Conservation (phyloP, 345 rosid species). For the Moringa oleifera region DNA sequence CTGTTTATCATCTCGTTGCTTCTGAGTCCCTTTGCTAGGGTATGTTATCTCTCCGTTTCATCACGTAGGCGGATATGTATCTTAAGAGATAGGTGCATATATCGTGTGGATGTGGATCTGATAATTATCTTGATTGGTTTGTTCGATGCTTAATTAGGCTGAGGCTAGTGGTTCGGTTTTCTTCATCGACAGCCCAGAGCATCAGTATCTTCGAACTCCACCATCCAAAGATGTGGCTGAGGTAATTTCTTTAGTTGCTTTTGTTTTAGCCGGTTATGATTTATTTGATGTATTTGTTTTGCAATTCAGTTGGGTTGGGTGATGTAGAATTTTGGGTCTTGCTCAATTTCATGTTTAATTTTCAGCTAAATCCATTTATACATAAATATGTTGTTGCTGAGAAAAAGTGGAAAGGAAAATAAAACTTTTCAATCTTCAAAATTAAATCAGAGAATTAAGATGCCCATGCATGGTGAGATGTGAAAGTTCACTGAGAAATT, state of each 20-base stretch:
- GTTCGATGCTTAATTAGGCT: conserved; percentile 40
- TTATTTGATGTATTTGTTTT: background rate
- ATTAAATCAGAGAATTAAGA: conserved; percentile 1
- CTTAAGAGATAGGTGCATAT: background rate
- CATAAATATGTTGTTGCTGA: background rate
- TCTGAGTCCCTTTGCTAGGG: conserved; percentile 39
- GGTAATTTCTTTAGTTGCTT: conserved; percentile 25
- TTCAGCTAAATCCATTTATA: conserved; percentile 13
- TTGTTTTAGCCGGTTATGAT: background rate
- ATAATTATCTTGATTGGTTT: conserved; percentile 15
- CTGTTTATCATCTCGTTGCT: conserved; percentile 41
- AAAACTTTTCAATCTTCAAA: conserved; percentile 9
- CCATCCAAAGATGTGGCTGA: conserved; percentile 34
- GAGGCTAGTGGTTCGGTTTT: conserved; percentile 57
- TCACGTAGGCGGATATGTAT: background rate
- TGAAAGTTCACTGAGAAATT: no score
- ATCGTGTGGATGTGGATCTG: conserved; percentile 24
- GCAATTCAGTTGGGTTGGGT: background rate
- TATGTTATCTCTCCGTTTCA: conserved; percentile 14
- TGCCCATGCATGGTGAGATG: no score
- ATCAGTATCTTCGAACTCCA: conserved; percentile 54
- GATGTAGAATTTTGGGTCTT: background rate
- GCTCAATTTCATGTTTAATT: conserved; percentile 8
- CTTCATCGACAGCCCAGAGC: conserved; percentile 62
- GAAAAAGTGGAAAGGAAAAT: background rate